These are phyloP conservation scores for Dipteronia dyeriana DNA, from an alignment of 345 rosid genomes.

Conservation along the genomic window DNA sequence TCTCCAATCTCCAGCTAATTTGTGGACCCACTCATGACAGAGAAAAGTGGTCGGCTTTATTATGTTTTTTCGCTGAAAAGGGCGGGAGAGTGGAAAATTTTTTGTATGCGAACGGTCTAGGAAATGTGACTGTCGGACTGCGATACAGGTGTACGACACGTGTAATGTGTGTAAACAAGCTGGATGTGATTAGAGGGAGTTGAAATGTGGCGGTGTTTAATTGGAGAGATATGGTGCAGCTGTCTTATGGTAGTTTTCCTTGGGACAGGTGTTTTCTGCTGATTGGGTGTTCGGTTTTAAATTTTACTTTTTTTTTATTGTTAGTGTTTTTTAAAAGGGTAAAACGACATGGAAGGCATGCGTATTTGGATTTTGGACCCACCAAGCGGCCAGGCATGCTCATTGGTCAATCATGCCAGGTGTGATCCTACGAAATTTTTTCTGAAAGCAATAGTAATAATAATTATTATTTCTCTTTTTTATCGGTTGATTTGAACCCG, in stretches of 20 bases:
- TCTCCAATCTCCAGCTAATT: conserved; percentile 9
- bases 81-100: neutral
- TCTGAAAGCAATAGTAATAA: neutral
- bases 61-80: neutral
- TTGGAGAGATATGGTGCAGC: neutral
- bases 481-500: too few relatives aligned
- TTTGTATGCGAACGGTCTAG: neutral
- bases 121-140: too few relatives aligned
- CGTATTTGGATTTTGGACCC: neutral
- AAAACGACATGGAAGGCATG: neutral
- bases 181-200: neutral
- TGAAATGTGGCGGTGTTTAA: neutral
- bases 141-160: too few relatives aligned
- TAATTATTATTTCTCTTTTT: too few relatives aligned
- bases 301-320: too few relatives aligned
- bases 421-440: neutral
- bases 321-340: too few relatives aligned
- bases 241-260: too few relatives aligned
- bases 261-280: conserved; percentile 9
- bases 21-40: conserved; percentile 18
- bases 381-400: neutral
- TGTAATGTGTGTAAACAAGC: neutral
- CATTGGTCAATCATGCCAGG: neutral
- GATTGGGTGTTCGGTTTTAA: too few relatives aligned
- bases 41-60: neutral